phyloP scores from a whole-genome alignment of 2,329 filamentous ascomycete genomes.

The Teratosphaeria gauchensis region DNA sequence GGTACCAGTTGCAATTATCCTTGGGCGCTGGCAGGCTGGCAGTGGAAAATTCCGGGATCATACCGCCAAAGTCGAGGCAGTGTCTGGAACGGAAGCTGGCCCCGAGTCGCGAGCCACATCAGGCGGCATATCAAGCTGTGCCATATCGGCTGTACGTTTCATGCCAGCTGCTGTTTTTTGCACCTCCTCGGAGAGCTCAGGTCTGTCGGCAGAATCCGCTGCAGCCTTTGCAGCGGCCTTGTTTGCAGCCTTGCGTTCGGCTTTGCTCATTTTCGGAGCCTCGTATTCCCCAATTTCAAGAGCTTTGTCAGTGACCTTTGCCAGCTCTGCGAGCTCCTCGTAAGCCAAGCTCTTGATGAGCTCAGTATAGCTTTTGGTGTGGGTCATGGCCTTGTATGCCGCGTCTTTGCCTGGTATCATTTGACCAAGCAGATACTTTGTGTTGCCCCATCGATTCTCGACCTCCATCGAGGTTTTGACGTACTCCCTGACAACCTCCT shows the following conservation, averaged over 20 bases:
- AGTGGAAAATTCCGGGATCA: neutral
- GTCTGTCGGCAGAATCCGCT: constrained; percentile 11
- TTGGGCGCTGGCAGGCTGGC: neutral
- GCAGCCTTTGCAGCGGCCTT: constrained; percentile 18
- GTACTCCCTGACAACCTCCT: constrained; percentile 67
- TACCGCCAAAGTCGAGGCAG: constrained; percentile 18
- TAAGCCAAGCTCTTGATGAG: constrained; percentile 57
- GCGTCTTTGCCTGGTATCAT: constrained; percentile 72
- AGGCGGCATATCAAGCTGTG: constrained; percentile 18
- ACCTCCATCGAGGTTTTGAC: constrained; percentile 62
- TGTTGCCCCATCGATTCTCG: constrained; percentile 84
- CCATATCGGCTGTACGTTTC: constrained; percentile 19
- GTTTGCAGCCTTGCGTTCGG: constrained; percentile 35
- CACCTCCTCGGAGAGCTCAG: neutral
- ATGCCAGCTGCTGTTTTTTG: constrained; percentile 12
- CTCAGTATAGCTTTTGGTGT: constrained; percentile 61
- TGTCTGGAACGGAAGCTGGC: constrained; percentile 17
- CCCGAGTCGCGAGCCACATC: constrained; percentile 18
- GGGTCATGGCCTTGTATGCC: constrained; percentile 51
- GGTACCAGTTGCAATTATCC: neutral
- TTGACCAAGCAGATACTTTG: constrained; percentile 80
- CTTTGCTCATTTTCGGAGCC: constrained; percentile 41
- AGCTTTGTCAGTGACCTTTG: constrained; percentile 54
- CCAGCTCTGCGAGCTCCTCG: constrained; percentile 49
- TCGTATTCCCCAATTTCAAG: constrained; percentile 43